Evolutionary conservation across 2,329 filamentous ascomycete species (phyloP), one percentile per base, ranked within the genome.

Genomic region (Calonectria pseudoreteaudii): DNA sequence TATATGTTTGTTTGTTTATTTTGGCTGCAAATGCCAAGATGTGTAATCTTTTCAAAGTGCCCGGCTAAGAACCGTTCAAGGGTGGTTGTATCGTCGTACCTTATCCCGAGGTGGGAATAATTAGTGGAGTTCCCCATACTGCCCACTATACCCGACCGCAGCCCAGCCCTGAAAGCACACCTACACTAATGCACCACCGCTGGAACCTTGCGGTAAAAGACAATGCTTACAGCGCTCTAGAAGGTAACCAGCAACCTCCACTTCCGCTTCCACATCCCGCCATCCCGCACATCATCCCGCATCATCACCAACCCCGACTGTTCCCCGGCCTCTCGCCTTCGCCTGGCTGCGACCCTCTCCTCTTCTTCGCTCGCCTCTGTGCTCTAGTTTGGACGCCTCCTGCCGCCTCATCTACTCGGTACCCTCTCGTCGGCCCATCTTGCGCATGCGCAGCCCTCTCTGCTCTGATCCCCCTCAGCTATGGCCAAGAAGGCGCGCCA

Each of bases 401-500:
- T 56, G 34, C 47, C 23, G 38, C 60, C 23, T 30, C 23, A 20
- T 47, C 56, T 13, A 28, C 44, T 11, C 38, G 44, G 20, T 60
- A 50, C 31, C 44, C 68, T 34, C 26, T n/a, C 62, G 36, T 71
- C 70, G 70, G 66, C 44, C 44, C 66, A 65, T 53, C 49, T 70
- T 70, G 77, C 78, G 78, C 74, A 79, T 78, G 74, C 76, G 68
- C 72, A 71, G 69, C 52, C 62, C 36, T 67, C 73, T 77, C 62
- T 49, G 70, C 73, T 65, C 36, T 38, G 38, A 60, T 73, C 71
- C 66, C 68, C 64, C 77, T 76, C 67, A 77, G 81, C 74, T 82
- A 93, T 93, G 91, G 91, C 91, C 82, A 92, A 91, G 84, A 93
- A 93, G 87, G 89, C 90, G 81, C 91, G 90, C 83, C 92, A 93